phyloP scores from a whole-genome alignment of 2,329 filamentous ascomycete genomes.

The Aspergillus aculeatinus region DNA sequence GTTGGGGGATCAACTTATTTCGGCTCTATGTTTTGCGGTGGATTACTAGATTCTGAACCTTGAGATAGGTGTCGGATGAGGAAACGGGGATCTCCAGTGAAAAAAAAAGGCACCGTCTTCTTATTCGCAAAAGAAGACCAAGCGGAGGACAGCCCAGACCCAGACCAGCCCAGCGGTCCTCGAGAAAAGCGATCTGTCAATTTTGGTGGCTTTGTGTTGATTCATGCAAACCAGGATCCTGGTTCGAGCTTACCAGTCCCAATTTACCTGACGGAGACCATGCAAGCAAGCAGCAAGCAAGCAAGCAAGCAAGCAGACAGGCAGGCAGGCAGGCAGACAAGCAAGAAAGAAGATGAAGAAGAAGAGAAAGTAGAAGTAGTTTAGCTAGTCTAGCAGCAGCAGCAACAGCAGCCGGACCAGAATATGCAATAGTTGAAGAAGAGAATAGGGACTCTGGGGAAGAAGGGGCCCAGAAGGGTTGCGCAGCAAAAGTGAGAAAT shows the following conservation, averaged over 20 bases:
- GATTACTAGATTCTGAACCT: no score
- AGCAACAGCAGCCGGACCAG: not conserved
- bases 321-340: conserved; percentile 11
- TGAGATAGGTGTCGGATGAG: no score
- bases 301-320: conserved; percentile 12
- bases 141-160: conserved; percentile 13
- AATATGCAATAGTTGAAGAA: not conserved
- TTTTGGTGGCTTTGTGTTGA: conserved; percentile 23
- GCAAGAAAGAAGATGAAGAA: conserved; percentile 6
- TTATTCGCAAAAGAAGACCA: conserved; percentile 6
- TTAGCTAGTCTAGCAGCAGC: not conserved
- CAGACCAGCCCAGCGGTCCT: conserved; percentile 1
- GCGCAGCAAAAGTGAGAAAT: no score
- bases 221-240: conserved; percentile 19
- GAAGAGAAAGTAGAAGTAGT: conserved; percentile 2
- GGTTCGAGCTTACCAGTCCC: conserved; percentile 14
- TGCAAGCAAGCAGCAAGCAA: conserved; percentile 11
- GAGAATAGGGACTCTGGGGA: not conserved
- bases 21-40: no score
- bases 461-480: not conserved
- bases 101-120: not conserved
- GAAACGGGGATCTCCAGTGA: not conserved
- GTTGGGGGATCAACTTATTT: no score
- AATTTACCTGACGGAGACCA: conserved; percentile 12
- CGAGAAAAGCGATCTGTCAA: conserved; percentile 31